phyloP scores from a whole-genome alignment of 1,139 yeast species.

The Insectozyma bohioensis region DNA sequence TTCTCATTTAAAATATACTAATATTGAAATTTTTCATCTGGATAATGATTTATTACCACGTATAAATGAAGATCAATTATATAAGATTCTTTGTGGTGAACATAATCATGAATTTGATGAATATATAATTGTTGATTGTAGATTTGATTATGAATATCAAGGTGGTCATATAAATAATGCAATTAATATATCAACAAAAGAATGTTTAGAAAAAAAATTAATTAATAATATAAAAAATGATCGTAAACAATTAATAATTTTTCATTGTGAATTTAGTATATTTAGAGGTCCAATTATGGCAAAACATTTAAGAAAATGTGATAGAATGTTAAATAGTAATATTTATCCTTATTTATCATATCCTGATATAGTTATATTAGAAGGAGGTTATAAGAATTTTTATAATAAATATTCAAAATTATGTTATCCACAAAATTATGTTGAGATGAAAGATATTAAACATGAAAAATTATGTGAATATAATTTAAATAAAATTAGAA shows the following conservation, averaged over 20 bases:
- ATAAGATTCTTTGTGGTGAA: conserved; percentile 59
- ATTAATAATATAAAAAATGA: conserved; percentile 16
- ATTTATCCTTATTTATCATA: conserved; percentile 77
- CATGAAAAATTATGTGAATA: conserved; percentile 67
- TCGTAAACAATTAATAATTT: conserved; percentile 55
- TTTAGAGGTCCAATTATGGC: conserved; percentile 95
- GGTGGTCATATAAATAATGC: conserved; percentile 95
- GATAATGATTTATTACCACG: conserved; percentile 73
- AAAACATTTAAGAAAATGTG: conserved; percentile 76
- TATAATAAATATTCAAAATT: conserved; percentile 51
- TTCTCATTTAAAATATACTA: conserved; percentile 39
- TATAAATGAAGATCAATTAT: conserved; percentile 64
- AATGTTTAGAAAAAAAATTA: conserved; percentile 58
- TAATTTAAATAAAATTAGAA: conserved; percentile 69
- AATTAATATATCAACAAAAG: conserved; percentile 69
- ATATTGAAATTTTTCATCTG: conserved; percentile 41
- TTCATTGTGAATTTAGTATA: conserved; percentile 93
- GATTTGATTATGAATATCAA: conserved; percentile 85
- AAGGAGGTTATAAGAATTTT: conserved; percentile 88
- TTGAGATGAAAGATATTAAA: conserved; percentile 81
- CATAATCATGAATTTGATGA: conserved; percentile 58
- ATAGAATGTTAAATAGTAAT: conserved; percentile 69
- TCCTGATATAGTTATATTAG: conserved; percentile 85
- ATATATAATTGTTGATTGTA: conserved; percentile 72
- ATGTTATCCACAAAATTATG: conserved; percentile 76